Base-by-base conservation (phyloP, 2,329 filamentous ascomycete species). In the Sporothrix euskadiensis region DNA sequence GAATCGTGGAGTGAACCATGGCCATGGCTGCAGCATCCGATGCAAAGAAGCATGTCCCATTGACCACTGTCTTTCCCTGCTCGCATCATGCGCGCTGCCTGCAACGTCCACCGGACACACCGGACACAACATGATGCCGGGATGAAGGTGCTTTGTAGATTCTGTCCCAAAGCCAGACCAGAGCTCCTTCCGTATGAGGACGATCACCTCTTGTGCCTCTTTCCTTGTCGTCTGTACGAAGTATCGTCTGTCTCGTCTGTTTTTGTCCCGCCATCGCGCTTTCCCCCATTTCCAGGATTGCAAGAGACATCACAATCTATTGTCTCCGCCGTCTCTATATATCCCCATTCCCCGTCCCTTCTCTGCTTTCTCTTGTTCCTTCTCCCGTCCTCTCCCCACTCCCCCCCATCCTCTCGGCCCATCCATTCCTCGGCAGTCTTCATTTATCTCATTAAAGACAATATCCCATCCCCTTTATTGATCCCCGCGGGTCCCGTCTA, bases 221-320 rank as follows among this genome's bases (percentile, higher is more conserved):
- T 16, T 19, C 14, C 44, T 49, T 19, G 14, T 16, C 14, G 12
- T 14, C 26, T 19, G 52, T 61, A n/a, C n/a, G n/a, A n/a, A n/a
- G n/a, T n/a, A 19, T 35, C 26, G 4, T 2, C 8, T 14, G 10
- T 6, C n/a, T 47, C 41, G 39, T 66, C 61, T 32, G 22, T 30
- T 19, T 59, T 19, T 32, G 10, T 14, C n/a, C 19, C 14, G n/a
- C n/a, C 59, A 1, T 65, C 44, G 8, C 65, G 35, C 65, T 12
- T 68, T 52, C 47, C 47, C 61, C 61, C 44, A 30, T 49, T 66
- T 49, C 63, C 65, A 52, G 44, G 44, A 68, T 52, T 52, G 59
- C 65, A 68, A 26, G 5, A 52, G 19, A 49, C 41, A 35, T 19
- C 16, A 14, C 44, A 52, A 52, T 52, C 14, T 68, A 68, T n/a